These are phyloP conservation scores for Halenospora varia DNA, from an alignment of 495 filamentous ascomycete genomes.

Conservation along the genomic window DNA sequence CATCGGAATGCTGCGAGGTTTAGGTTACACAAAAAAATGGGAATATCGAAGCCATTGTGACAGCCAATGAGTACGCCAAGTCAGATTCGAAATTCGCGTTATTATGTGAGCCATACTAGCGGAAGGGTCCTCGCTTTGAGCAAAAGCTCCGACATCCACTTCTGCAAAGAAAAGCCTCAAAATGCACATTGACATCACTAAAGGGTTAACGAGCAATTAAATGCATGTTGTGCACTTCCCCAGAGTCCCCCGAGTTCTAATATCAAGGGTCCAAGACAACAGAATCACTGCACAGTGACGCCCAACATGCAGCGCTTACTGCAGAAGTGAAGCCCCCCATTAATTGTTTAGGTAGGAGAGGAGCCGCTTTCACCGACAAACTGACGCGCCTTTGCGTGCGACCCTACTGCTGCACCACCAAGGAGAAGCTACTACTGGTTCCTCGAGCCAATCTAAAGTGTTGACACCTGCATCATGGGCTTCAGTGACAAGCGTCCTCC, in stretches of 20 bases:
- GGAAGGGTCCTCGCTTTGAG: neutral
- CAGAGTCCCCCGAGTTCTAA: neutral
- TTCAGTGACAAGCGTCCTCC: neutral
- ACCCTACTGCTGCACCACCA: neutral
- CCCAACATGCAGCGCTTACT: neutral
- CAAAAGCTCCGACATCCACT: neutral
- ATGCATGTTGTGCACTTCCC: neutral
- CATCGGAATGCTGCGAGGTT: constrained; percentile 1
- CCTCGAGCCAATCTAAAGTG: neutral
- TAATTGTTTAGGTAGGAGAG: neutral
- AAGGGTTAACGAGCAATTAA: neutral
- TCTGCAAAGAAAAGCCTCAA: constrained; percentile 1
- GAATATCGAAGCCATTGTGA: neutral
- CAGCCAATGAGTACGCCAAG: no score
- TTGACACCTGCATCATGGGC: neutral
- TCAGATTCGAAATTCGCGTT: neutral
- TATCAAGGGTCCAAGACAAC: neutral
- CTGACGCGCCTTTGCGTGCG: constrained; percentile 12
- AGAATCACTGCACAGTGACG: constrained; percentile 9
- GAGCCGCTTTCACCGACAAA: constrained; percentile 9
- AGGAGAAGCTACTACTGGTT: neutral
- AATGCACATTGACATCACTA: constrained; percentile 19
- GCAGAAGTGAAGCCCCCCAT: constrained; percentile 2
- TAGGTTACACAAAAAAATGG: constrained; percentile 6
- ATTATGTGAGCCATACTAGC: neutral